Base-by-base conservation (phyloP, 2,329 filamentous ascomycete species). In the Ophiosphaerella herpotricha region DNA sequence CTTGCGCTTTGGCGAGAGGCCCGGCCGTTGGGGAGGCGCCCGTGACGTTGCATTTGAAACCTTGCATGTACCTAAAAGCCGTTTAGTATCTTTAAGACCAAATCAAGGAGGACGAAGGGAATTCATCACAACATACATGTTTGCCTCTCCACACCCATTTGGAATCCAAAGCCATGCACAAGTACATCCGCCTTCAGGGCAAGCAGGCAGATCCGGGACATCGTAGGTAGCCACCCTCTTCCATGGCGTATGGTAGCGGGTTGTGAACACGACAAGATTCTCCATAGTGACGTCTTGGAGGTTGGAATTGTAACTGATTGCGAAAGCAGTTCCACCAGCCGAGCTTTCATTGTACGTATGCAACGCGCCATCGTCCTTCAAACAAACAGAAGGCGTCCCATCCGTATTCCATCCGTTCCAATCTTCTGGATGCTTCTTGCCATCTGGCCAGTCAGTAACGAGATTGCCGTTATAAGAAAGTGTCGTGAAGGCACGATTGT, bases 231-330 rank as follows among this genome's bases (percentile, higher is more conserved):
- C 70, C 7, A 70, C 26, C n/a, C 72, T 63, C 47, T 75, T 70
- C 71, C 73, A 75, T 2, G 72, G 72, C 1, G 71, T 74, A 48
- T 72, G 71, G 23, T 56, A 48, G 11, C 60, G 35, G 12, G 80
- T 76, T 0, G 75, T 75, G 52, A 82, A 81, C 4, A 82, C 78
- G 2, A 77, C 77, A n/a, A 82, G 67, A 55, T 81, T 81, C 39
- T 80, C 77, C 68, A 80, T 76, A 3, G 73, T 78, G 3, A 82
- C 78, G 24, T 76, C 69, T 37, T 63, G 61, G 16, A 80, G 59
- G n/a, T 81, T 75, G 7, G 70, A 72, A 49, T 79, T 67, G 53
- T 82, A 82, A 21, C 75, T 78, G 44, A 82, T 82, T 0, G 79
- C 80, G 59, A 74, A 80, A 0, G 79, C 79, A 0, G 77, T 80